Base-by-base conservation (phyloP, 129 eudicot species). In the Kitagawia praeruptora region DNA sequence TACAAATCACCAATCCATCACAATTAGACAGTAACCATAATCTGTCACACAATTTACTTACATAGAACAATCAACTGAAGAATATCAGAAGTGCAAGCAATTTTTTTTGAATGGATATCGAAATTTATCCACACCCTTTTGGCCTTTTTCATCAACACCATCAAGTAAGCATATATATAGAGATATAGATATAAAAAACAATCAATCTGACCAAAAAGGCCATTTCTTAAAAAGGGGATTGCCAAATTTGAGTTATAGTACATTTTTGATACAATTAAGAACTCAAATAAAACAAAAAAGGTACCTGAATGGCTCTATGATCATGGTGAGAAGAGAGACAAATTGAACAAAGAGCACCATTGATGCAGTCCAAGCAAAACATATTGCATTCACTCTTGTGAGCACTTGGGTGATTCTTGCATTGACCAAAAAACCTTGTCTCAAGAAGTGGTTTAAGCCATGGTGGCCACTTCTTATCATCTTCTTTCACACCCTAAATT, bases 371-470 rank as follows among this genome's bases (percentile, higher is more conserved):
- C 89, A 85, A 80, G 70, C 89, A 85, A 54, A 70, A 85, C 89
- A 85, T 85, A 63, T 85, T 85, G 73, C 89, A 85, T 81, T 85
- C 89, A 74, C 86, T 82, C 81, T 82, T 82, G 83, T 85, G 86
- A 41, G 89, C 86, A 75, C 79, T 81, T 34, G 89, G 72, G 80
- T 85, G 89, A 15, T 70, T 69, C 77, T 85, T 85, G 83, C 89
- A 85, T 73, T 82, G 89, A 63, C 80, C 82, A 77, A 85, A 85
- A 74, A 85, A 85, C 41, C 82, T 82, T 14, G 83, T 82, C 28
- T 27, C 80, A 8, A 85, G 83, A 16, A 85, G 84, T 11, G 84
- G 86, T 19, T n/a, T 37, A 16, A 85, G 83, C 89, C 89, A 85
- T 64, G 70, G 54, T 25, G 89, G 89, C 89, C 89, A 85, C 77